Base-by-base conservation (phyloP, 1,284 basidiomycete genomes). In the Ceratobasidium sp. region DNA sequence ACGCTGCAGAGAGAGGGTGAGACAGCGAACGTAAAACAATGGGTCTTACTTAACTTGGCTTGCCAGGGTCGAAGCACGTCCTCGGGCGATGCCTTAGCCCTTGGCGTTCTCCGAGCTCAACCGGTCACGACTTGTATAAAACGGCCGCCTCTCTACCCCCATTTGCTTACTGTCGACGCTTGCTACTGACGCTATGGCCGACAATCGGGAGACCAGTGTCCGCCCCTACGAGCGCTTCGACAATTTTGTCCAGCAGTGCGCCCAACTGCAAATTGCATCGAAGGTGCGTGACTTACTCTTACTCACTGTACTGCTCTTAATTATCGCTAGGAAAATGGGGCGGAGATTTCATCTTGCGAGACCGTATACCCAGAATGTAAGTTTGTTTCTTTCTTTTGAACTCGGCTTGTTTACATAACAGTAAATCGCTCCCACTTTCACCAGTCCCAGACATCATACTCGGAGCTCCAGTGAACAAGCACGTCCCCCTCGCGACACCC, bases 181-280 rank as follows among this genome's bases (percentile, higher is more conserved):
- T 29, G 25, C 25, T 29, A 29, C 25, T 29, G 25, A 29, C 25
- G 25, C 25, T 29, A 29, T 29, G 25, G 25, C 25, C 25, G 25
- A 29, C 25, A 29, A 29, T 29, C 25, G 25, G 25, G 25, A 29
- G 25, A 29, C 25, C 25, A 29, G 70, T 13, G 34, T 49, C 13
- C 70, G 32, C 6, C 70, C 70, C 43, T 73, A 73, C 44, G 44
- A 37, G 5, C 44, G 64, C 37, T 59, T 61, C 40, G 59, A 73
- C 29, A 73, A 73, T 46, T 73, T 51, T 32, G 32, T 73, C 34
- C 43, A 62, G 59, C 70, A 19, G 7, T 34, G 46, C 59, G 59
- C 57, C 29, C 70, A 73, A 37, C 49, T 73, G 59, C 56, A 71
- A 49, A 44, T 71, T 32, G 68, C 61, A 46, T 40, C 67, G 2